Base-by-base conservation (phyloP, 768 basidiomycete species). In the Lactarius quietus region DNA sequence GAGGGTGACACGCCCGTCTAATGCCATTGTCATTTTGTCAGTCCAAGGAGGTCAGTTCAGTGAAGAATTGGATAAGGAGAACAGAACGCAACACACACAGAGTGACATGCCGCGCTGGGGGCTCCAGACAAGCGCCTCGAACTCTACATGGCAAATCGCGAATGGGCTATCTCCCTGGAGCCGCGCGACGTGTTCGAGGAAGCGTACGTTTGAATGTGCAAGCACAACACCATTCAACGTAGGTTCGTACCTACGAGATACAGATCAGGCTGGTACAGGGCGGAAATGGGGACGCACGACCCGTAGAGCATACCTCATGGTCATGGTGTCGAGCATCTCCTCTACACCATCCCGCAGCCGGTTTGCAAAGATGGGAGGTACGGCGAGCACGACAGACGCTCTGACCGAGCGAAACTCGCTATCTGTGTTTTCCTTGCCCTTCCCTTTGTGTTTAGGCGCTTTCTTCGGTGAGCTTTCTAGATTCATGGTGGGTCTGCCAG, bases 321-420 rank as follows among this genome's bases (percentile, higher is more conserved):
- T 78, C 90, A 97, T 90, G 9, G 91, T 92, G 75, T 98, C 94
- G 20, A 98, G 78, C 84, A 95, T 87, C 76, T 98, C 93, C 72
- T 89, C 86, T 20, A 86, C 91, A 8, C 95, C 95, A 45, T 76
- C 78, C 12, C 82, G 79, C n/a, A 88, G 83, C 75, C 90, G 84
- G 51, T 78, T 81, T 18, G 91, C 84, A 74, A 93, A 96, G 51
- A 89, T 81, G 1, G 95, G 95, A 33, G 95, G 84, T 18, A 97
- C 82, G 12, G 91, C 87, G 48, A 96, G 78, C 29, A 82, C 78
- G 61, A 95, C 79, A 35, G 84, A 82, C n/a, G 91, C 82, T 57
- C 79, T 80, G 72, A 92, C 76, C 59, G 85, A 73, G 64, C 80
- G 78, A 72, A 92, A 92, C 72, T 90, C 85, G 31, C 77, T 64